phyloP scores from a whole-genome alignment of 441 rosid species.

The Macaranga tanarius region DNA sequence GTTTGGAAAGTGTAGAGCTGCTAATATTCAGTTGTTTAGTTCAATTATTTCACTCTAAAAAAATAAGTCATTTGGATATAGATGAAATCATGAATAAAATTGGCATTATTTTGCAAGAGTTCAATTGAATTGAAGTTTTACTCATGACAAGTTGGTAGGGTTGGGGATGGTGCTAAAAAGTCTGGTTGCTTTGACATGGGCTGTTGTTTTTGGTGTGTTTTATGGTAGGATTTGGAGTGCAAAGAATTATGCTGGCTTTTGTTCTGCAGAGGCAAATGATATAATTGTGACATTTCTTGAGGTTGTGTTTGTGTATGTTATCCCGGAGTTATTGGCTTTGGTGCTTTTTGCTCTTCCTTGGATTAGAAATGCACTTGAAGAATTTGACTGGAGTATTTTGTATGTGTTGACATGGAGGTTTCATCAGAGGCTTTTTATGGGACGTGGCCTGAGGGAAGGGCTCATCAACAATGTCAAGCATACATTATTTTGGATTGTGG shows the following conservation, averaged over 20 bases:
- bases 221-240: constrained; percentile 73
- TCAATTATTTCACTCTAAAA: too few species aligned
- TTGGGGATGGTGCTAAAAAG: constrained; percentile 76
- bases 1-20: too few species aligned
- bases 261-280: constrained; percentile 46
- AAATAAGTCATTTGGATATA: too few species aligned
- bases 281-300: constrained; percentile 55
- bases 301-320: constrained; percentile 52
- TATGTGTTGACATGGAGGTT: constrained; percentile 79
- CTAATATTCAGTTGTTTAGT: too few species aligned
- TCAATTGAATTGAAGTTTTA: too few species aligned
- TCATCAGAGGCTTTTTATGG: constrained; percentile 76
- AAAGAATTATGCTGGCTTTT: constrained; percentile 47
- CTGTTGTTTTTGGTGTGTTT: constrained; percentile 57
- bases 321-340: constrained; percentile 70
- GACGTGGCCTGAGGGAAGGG: constrained; percentile 88
- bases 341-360: constrained; percentile 76
- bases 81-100: too few species aligned
- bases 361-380: constrained; percentile 81
- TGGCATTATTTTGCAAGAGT: too few species aligned
- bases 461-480: constrained; percentile 70
- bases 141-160: constrained; percentile 44
- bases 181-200: constrained; percentile 67
- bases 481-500: constrained; percentile 64
- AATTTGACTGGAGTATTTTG: constrained; percentile 72